Percentiles rank a stretch among this genome's conserved stretches.
phyloP scores from a whole-genome alignment of 257 asterid genomes.

The Ballota nigra region DNA sequence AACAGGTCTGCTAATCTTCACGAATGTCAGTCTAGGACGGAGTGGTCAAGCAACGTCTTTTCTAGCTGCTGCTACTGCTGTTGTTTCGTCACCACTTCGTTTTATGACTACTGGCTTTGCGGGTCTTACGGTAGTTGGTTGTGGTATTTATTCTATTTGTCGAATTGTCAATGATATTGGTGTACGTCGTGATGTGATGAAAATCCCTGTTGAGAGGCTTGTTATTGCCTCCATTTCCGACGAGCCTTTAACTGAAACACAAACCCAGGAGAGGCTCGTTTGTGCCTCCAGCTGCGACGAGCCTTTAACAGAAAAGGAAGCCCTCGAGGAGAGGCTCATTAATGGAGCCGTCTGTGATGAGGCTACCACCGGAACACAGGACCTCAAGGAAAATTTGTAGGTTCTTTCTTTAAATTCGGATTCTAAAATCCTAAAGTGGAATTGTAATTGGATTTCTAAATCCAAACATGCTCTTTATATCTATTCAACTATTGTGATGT shows the following conservation, averaged over 20 bases:
- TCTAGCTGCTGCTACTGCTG: slow-evolving; percentile 62
- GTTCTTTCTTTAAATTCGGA: neutral
- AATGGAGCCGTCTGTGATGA: neutral
- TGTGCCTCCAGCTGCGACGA: neutral
- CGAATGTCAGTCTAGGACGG: slow-evolving; percentile 58
- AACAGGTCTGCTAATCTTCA: slow-evolving; percentile 68
- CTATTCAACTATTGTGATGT: neutral
- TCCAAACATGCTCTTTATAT: too few species aligned
- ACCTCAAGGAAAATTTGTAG: neutral
- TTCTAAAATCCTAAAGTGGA: too few species aligned
- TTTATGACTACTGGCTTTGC: slow-evolving; percentile 56
- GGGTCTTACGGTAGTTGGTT: slow-evolving; percentile 60
- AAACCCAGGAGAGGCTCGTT: neutral
- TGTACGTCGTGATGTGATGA: slow-evolving; percentile 69
- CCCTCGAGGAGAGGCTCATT: neutral
- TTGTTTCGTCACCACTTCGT: slow-evolving; percentile 74
- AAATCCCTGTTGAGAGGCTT: slow-evolving; percentile 83
- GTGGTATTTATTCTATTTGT: slow-evolving; percentile 64
- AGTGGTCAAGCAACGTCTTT: slow-evolving; percentile 83
- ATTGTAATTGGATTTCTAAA: too few species aligned
- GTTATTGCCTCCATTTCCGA: slow-evolving; percentile 28
- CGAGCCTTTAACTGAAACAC: slow-evolving; percentile 29
- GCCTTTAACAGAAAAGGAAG: neutral
- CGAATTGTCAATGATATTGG: slow-evolving; percentile 77
- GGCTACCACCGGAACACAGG: neutral